Percentiles rank a stretch among this genome's conserved stretches.
phyloP scores from a whole-genome alignment of 2,329 filamentous ascomycete species.

The Aschersonia sp. region DNA sequence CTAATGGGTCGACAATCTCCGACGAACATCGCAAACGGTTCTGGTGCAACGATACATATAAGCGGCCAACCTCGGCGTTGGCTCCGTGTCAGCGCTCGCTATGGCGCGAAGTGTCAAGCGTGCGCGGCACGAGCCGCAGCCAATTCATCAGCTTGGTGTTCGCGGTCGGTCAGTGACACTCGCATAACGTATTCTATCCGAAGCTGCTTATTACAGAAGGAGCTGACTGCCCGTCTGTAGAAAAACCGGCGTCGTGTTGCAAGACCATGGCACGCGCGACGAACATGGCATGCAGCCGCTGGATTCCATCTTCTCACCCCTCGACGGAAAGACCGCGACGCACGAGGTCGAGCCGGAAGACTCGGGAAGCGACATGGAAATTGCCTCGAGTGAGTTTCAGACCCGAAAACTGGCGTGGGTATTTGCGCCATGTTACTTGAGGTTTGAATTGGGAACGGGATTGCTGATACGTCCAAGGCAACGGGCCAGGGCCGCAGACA shows the following conservation, averaged over 20 bases:
- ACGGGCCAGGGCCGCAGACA: conserved; percentile 37
- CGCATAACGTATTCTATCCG: not conserved
- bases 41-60: not conserved
- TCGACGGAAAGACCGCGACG: conserved; percentile 35
- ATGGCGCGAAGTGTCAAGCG: conserved; percentile 20
- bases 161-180: conserved; percentile 21
- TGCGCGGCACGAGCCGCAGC: conserved; percentile 13
- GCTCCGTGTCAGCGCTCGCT: not conserved
- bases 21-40: no score
- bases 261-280: conserved; percentile 68
- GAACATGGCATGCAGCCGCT: conserved; percentile 86
- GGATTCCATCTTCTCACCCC: conserved; percentile 79
- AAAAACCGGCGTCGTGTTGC: conserved; percentile 76
- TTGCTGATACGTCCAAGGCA: conserved; percentile 19
- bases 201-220: not conserved
- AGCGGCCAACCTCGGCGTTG: not conserved
- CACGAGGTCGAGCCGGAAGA: conserved; percentile 12
- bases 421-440: not conserved
- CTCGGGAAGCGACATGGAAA: conserved; percentile 34
- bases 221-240: conserved; percentile 27
- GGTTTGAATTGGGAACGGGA: not conserved
- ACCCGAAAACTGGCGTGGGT: not conserved
- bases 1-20: no score
- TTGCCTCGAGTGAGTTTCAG: conserved; percentile 28
- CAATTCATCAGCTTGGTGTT: conserved; percentile 18